Percentiles rank a stretch among this genome's conserved stretches.
Conservation (phyloP, 306 rosid species). For the Prunus dulcis region DNA sequence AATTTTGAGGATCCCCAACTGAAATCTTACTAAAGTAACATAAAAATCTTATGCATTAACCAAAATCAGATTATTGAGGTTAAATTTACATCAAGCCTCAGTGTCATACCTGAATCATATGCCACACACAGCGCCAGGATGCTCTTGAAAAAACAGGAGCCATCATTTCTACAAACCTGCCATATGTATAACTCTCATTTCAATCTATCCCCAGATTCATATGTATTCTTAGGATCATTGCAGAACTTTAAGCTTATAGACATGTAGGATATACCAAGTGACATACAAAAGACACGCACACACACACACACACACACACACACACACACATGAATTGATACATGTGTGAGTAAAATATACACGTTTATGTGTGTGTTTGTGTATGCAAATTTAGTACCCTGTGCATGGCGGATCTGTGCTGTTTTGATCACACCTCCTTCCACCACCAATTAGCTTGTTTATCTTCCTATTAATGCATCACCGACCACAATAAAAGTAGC, state of each 20-base stretch:
- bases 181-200: background rate
- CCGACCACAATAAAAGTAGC: background rate
- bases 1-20: no score
- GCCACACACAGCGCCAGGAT: conserved; percentile 50
- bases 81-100: background rate
- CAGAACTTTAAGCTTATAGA: background rate
- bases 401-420: conserved; percentile 79
- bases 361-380: background rate
- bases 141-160: conserved; percentile 46
- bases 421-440: conserved; percentile 50
- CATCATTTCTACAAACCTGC: conserved; percentile 55
- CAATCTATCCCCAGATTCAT: background rate
- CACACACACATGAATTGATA: background rate
- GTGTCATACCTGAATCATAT: conserved; percentile 40
- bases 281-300: background rate
- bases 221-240: no score
- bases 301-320: background rate
- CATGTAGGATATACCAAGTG: background rate
- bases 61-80: background rate
- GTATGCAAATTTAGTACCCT: conserved; percentile 45
- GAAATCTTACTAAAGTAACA: no score
- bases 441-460: conserved; percentile 48
- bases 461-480: conserved; percentile 48
- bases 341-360: background rate
- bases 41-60: background rate